Evolutionary conservation across 352 stramenopile genomes (phyloP).

Genomic region (Ochromonadaceae sp.): DNA sequence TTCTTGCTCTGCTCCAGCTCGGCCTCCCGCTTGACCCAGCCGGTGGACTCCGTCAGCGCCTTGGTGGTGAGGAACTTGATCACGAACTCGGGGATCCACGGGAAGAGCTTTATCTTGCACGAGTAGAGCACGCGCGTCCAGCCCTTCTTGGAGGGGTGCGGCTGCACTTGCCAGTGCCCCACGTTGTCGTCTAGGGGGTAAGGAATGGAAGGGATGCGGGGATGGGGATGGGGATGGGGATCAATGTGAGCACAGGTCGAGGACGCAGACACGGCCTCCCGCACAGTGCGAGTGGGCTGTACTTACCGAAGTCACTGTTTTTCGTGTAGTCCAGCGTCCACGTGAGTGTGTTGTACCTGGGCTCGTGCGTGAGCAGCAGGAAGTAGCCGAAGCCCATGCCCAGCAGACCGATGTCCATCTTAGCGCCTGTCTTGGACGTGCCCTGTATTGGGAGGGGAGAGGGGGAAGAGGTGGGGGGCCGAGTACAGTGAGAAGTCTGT

Average conservation of each 20-base stretch:
- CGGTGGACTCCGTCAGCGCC: conserved; percentile 7
- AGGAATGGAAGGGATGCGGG: no score
- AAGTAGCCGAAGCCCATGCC: conserved; percentile 4
- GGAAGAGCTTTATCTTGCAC: neutral
- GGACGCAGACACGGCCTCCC: no score
- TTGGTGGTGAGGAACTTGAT: conserved; percentile 2
- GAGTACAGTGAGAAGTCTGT: no score
- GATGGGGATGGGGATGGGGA: no score
- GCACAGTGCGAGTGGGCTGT: no score
- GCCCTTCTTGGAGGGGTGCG: conserved; percentile 11
- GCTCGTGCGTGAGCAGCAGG: neutral
- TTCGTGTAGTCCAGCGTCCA: conserved; percentile 13
- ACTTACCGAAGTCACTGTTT: conserved; percentile 16
- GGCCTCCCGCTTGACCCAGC: neutral
- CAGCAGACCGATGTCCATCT: conserved; percentile 4
- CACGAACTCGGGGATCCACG: conserved; percentile 13
- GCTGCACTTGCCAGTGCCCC: conserved; percentile 14
- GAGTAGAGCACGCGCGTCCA: conserved; percentile 10
- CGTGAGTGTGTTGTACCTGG: conserved; percentile 13
- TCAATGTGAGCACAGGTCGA: no score
- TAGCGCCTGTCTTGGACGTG: neutral
- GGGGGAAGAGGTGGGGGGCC: no score
- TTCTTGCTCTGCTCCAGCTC: neutral
- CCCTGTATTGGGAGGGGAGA: neutral
- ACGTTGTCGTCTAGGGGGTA: conserved; percentile 11